Conservation (phyloP, 345 rosid genomes). For the Laguncularia racemosa region DNA sequence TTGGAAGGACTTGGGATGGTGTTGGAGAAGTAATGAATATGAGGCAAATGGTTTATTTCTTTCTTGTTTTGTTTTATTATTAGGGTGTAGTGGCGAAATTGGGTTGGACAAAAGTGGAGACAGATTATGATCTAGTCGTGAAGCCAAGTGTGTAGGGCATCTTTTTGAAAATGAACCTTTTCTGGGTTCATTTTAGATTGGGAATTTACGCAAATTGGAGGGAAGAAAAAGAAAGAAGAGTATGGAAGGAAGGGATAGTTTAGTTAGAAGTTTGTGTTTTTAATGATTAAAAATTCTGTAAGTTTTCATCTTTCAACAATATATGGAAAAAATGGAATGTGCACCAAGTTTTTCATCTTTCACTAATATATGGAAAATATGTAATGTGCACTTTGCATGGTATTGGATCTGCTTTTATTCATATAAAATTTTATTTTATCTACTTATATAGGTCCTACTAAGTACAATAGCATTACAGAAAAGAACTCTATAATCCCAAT, state of each 20-base stretch:
- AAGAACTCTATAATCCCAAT: no score
- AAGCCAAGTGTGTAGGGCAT: slow-evolving; percentile 26
- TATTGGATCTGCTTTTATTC: slow-evolving; percentile 18
- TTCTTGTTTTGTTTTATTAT: background rate
- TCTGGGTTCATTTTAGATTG: slow-evolving; percentile 7
- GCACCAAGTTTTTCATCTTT: slow-evolving; percentile 18
- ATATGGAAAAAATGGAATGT: slow-evolving; percentile 15
- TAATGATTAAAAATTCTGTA: slow-evolving; percentile 13
- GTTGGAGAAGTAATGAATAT: slow-evolving; percentile 4
- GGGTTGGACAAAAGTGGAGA: slow-evolving; percentile 5
- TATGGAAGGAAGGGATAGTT: no score
- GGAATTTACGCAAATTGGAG: slow-evolving; percentile 27
- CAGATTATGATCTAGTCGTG: slow-evolving; percentile 16
- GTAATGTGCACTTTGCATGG: slow-evolving; percentile 10
- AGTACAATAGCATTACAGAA: slow-evolving; percentile 25
- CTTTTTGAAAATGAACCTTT: slow-evolving; percentile 19
- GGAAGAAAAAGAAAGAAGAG: slow-evolving; percentile 5
- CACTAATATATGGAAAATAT: slow-evolving; percentile 20
- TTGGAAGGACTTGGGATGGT: background rate
- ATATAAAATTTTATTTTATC: slow-evolving; percentile 5
- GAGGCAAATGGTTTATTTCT: background rate
- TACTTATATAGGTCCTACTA: slow-evolving; percentile 24
- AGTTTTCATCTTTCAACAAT: slow-evolving; percentile 22
- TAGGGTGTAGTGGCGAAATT: slow-evolving; percentile 7
- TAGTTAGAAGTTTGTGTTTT: background rate